Base-by-base conservation (phyloP, 192 early-diverging fungal species). In the Lunasporangiospora selenospora region DNA sequence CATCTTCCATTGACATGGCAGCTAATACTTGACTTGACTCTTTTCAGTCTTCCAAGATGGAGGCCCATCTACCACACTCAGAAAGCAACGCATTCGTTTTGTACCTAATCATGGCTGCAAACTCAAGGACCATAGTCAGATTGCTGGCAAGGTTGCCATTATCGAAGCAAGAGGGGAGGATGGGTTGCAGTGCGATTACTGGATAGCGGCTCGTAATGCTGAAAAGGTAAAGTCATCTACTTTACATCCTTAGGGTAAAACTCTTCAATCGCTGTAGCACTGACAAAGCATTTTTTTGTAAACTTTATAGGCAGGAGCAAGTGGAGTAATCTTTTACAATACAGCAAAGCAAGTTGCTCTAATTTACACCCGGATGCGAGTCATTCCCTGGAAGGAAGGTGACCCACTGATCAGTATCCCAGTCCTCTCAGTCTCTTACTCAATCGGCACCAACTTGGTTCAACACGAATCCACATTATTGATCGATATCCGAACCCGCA, bases 341-440 rank as follows among this genome's bases (percentile, higher is more conserved):
- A 46, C 73, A 0, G 26, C 63, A 10, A 32, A 52, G 24, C 76
- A 42, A 46, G 70, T 53, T 26, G 37, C 41, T 9, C 80, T 83
- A 51, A 73, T 79, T 6, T 67, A 44, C 26, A 67, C 54, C 18
- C 85, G 85, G 1, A 78, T 83, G 16, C 77, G 85, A 6, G 44
- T 77, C 29, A 46, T 44, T 0, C 81, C 80, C 43, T 87, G 85
- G 85, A 82, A 83, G 65, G 81, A 81, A 33, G 79, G 82, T 29
- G 85, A 84, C 46, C 77, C 80, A 18, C 60, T 81, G n/a, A n/a
- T n/a, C n/a, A n/a, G 50, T 0, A 73, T 84, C 19, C 85, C 85
- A 0, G 85, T 83, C 24, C 57, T 87, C 6, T 77, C 85, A 1
- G 75, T 64, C 6, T 77, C 83, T 0, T 55, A 66, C 56, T 80